Percentiles rank a stretch among this genome's conserved stretches.
phyloP scores from a whole-genome alignment of 768 basidiomycete genomes.

The Boletus reticulatus region DNA sequence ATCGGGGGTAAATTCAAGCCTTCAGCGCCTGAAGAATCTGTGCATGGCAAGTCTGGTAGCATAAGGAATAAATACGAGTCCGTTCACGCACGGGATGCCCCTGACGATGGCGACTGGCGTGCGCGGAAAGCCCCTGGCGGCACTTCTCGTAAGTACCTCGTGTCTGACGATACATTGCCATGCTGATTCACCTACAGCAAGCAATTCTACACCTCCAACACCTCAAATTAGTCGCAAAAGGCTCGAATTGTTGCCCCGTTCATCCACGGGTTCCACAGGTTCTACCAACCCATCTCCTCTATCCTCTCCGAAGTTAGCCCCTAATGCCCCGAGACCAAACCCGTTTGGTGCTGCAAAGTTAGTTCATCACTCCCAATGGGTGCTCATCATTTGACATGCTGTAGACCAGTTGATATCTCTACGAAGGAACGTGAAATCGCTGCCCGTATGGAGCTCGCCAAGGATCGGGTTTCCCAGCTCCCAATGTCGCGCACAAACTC shows the following conservation, averaged over 20 bases:
- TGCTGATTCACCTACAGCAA: constrained; percentile 43
- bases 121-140: constrained; percentile 44
- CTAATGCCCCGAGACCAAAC: constrained; percentile 51
- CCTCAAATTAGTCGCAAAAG: constrained; percentile 78
- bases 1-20: constrained; percentile 76
- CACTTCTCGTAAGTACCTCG: constrained; percentile 57
- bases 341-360: constrained; percentile 90
- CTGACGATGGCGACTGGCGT: constrained; percentile 77
- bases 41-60: constrained; percentile 43
- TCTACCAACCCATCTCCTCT: constrained; percentile 74
- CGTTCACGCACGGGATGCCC: constrained; percentile 45
- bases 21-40: constrained; percentile 39
- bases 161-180: constrained; percentile 2
- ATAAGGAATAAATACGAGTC: constrained; percentile 53
- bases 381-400: constrained; percentile 7
- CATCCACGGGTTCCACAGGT: constrained; percentile 54
- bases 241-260: constrained; percentile 82
- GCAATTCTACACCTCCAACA: constrained; percentile 73
- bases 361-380: constrained; percentile 18
- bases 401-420: constrained; percentile 82
- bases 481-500: constrained; percentile 51
- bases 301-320: constrained; percentile 71
- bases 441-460: constrained; percentile 52
- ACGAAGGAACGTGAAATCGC: constrained; percentile 72
- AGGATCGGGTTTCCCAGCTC: constrained; percentile 34